phyloP scores from a whole-genome alignment of 768 basidiomycete species.

The Tubosaeta brunneosetosa region DNA sequence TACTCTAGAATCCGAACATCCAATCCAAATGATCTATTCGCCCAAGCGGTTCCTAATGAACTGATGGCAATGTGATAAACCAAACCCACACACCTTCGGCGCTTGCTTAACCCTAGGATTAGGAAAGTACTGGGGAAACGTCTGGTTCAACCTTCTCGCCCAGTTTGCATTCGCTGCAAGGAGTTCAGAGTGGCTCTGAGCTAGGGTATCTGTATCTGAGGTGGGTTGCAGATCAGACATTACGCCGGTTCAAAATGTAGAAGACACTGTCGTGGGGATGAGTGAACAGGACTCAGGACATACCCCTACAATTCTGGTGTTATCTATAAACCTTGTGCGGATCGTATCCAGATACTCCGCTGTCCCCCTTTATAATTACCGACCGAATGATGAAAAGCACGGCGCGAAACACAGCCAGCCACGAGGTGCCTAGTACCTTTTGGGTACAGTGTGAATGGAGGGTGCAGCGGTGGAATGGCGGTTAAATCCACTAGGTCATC shows the following conservation, averaged over 20 bases:
- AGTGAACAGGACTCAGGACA: neutral
- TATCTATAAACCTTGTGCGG: neutral
- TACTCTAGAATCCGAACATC: neutral
- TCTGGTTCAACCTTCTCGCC: slow-evolving; percentile 20
- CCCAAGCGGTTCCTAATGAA: neutral
- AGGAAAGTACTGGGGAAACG: slow-evolving; percentile 22
- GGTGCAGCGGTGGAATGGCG: neutral
- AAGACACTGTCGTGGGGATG: neutral
- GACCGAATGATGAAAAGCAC: neutral
- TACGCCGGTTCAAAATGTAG: neutral
- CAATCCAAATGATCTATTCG: neutral
- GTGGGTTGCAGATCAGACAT: neutral
- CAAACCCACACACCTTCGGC: slow-evolving; percentile 15
- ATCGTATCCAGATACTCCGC: neutral
- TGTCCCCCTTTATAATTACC: neutral
- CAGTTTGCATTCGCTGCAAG: slow-evolving; percentile 14
- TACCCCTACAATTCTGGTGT: neutral
- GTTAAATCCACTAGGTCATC: neutral
- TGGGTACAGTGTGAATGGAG: neutral
- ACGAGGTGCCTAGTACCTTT: neutral
- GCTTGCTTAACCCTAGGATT: slow-evolving; percentile 3
- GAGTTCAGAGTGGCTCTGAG: neutral
- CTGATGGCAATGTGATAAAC: neutral
- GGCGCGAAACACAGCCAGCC: neutral
- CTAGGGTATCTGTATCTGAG: neutral